phyloP scores from a whole-genome alignment of 2,329 filamentous ascomycete species.

The Elsinoe australis region DNA sequence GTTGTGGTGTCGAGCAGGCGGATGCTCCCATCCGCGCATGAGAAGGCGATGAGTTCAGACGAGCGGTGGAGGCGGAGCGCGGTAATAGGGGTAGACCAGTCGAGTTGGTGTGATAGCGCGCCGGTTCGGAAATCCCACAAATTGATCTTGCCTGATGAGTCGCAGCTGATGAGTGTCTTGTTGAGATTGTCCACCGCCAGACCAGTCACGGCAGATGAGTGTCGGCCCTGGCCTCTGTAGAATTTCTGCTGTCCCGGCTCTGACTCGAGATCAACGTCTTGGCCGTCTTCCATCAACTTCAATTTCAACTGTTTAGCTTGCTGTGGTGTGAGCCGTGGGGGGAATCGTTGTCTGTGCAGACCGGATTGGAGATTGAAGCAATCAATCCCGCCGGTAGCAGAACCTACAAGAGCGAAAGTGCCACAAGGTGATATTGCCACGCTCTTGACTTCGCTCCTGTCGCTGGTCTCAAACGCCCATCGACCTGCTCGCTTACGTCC shows the following conservation, averaged over 20 bases:
- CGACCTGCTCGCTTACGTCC: slow-evolving; percentile 84
- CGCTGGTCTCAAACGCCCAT: slow-evolving; percentile 84
- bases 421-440: slow-evolving; percentile 87
- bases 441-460: slow-evolving; percentile 70
- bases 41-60: slow-evolving; percentile 79
- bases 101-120: slow-evolving; percentile 67
- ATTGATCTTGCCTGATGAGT: slow-evolving; percentile 84
- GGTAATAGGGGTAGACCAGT: slow-evolving; percentile 73
- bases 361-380: slow-evolving; percentile 98
- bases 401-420: slow-evolving; percentile 87
- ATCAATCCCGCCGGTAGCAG: slow-evolving; percentile 72
- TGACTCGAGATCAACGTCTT: slow-evolving; percentile 36
- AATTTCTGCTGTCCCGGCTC: slow-evolving; percentile 32
- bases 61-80: slow-evolving; percentile 71
- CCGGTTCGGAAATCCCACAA: slow-evolving; percentile 96
- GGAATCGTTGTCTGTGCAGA: slow-evolving; percentile 78
- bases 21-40: slow-evolving; percentile 81
- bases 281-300: slow-evolving; percentile 42
- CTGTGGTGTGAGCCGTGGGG: slow-evolving; percentile 65
- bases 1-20: slow-evolving; percentile 87
- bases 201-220: slow-evolving; percentile 76
- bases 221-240: slow-evolving; percentile 56
- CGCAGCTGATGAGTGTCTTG: slow-evolving; percentile 74
- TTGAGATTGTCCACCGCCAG: slow-evolving; percentile 86
- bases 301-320: slow-evolving; percentile 70